Evolutionary conservation across 164 flowering plant genomes (phyloP).

Genomic region (Buxus sempervirens): DNA sequence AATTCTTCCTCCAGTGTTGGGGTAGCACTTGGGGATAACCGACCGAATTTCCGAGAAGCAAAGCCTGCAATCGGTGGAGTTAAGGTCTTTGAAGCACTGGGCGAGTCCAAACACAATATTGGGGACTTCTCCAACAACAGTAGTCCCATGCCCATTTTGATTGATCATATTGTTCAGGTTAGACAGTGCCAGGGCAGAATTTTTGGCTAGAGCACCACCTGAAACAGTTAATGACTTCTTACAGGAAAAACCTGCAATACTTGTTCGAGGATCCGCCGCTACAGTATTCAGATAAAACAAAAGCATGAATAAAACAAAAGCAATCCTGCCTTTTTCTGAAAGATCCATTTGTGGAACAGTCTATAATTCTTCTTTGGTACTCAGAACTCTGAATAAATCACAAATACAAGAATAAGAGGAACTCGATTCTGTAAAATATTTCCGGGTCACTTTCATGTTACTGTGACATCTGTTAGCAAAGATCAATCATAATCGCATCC

Average conservation of each 20-base stretch:
- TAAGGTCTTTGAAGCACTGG: conserved; percentile 18
- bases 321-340: background rate
- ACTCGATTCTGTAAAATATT: background rate
- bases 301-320: conserved; percentile 3
- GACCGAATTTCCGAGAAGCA: conserved; percentile 18
- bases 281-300: too few species aligned
- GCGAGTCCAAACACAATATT: conserved; percentile 15
- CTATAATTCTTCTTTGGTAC: background rate
- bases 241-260: conserved; percentile 6
- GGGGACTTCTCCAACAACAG: conserved; percentile 10
- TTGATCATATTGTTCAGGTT: conserved; percentile 9
- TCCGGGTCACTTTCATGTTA: too few species aligned
- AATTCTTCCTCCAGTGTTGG: conserved; percentile 13
- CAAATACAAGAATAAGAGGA: too few species aligned
- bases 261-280: conserved; percentile 10
- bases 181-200: conserved; percentile 12
- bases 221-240: conserved; percentile 3
- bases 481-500: background rate
- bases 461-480: too few species aligned
- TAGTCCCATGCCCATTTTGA: conserved; percentile 14
- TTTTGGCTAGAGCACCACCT: conserved; percentile 7
- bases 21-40: conserved; percentile 13
- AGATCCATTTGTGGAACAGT: conserved; percentile 4
- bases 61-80: conserved; percentile 12
- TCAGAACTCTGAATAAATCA: background rate